Evolutionary conservation across 768 basidiomycete genomes (phyloP).

Genomic region (Amyloporia xantha): DNA sequence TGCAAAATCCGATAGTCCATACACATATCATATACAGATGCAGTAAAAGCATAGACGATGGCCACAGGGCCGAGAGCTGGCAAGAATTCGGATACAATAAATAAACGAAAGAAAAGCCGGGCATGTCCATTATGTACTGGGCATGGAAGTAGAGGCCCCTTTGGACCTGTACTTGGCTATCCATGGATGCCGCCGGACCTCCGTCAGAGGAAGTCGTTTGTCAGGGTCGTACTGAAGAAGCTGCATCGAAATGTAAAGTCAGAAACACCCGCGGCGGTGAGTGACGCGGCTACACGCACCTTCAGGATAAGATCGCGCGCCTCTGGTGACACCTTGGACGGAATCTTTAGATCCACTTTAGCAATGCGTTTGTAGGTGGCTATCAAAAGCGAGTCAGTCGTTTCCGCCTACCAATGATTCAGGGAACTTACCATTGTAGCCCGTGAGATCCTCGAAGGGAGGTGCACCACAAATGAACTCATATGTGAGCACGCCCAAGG

Average conservation of each 20-base stretch:
- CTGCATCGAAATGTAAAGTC: constrained; percentile 33
- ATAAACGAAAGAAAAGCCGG: no score
- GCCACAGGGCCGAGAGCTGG: no score
- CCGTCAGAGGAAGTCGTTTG: constrained; percentile 63
- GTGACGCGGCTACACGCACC: constrained; percentile 19
- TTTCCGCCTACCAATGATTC: not conserved
- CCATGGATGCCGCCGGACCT: constrained; percentile 85
- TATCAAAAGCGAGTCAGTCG: constrained; percentile 23
- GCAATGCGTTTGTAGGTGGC: constrained; percentile 90
- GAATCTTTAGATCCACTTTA: constrained; percentile 65
- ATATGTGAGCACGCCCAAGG: constrained; percentile 91
- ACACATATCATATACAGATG: no score
- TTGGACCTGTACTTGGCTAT: constrained; percentile 64
- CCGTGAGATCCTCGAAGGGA: constrained; percentile 81
- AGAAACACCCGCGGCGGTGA: constrained; percentile 8
- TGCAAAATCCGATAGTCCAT: no score
- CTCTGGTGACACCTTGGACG: constrained; percentile 34
- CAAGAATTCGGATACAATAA: no score
- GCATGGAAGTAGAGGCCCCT: constrained; percentile 20
- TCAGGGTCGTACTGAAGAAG: constrained; percentile 79
- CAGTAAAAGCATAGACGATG: no score
- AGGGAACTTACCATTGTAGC: constrained; percentile 56
- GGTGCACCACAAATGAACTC: constrained; percentile 86
- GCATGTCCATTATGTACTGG: not conserved
- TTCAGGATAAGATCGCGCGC: constrained; percentile 41